Conservation (phyloP, 345 rosid species). For the Eucalyptus cladocalyx region DNA sequence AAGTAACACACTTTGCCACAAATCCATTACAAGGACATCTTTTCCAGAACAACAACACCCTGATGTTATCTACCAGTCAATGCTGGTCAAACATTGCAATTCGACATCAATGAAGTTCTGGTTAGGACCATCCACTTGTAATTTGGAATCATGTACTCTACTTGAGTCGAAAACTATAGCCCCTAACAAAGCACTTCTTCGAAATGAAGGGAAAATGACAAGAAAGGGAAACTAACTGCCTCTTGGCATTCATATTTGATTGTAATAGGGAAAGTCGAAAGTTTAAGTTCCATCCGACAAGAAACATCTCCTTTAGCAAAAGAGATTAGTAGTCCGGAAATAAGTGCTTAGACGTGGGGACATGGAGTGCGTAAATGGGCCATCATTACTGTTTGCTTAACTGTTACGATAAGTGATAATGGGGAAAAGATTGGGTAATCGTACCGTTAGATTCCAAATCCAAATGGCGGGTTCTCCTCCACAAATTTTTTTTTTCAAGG, state of each 20-base stretch:
- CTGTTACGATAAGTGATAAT: neutral
- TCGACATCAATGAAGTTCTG: neutral
- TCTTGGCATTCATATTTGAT: neutral
- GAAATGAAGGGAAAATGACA: neutral
- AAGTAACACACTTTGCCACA: neutral
- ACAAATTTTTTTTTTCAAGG: no score
- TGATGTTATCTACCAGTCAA: neutral
- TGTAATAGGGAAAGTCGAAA: neutral
- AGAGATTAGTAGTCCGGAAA: neutral
- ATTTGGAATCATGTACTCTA: neutral
- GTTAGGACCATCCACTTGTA: neutral
- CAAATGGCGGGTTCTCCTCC: no score
- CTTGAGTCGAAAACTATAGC: neutral
- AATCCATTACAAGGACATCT: neutral
- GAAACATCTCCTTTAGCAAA: neutral
- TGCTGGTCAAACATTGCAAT: neutral
- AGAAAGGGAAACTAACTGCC: neutral
- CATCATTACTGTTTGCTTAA: no score
- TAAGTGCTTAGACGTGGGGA: neutral
- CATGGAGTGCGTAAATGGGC: neutral
- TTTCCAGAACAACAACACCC: neutral
- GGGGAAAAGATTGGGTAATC: fast-evolving
- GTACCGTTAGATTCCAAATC: no score
- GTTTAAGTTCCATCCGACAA: neutral
- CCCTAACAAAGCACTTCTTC: neutral